These are phyloP conservation scores for Epichloe hybrida DNA, from an alignment of 2,329 filamentous ascomycete genomes.

Conservation along the genomic window DNA sequence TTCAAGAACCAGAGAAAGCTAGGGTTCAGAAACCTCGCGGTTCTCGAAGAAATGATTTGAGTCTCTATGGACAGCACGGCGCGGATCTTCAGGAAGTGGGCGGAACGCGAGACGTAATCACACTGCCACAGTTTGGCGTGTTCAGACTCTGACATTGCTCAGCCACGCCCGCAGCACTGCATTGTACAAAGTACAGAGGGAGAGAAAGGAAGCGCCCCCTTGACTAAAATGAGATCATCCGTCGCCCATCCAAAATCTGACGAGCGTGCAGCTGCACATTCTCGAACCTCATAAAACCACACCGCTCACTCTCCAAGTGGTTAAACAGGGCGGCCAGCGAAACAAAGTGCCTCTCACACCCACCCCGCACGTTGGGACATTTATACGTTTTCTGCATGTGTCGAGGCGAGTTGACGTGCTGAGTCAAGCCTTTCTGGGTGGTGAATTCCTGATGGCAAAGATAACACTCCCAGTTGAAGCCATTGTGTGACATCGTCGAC, in stretches of 20 bases:
- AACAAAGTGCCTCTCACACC: constrained; percentile 24
- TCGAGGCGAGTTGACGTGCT: constrained; percentile 38
- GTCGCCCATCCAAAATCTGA: neutral
- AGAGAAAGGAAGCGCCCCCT: no score
- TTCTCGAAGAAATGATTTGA: constrained; percentile 19
- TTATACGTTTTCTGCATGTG: constrained; percentile 25
- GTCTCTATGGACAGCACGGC: constrained; percentile 16
- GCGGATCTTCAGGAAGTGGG: neutral
- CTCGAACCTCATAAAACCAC: constrained; percentile 24
- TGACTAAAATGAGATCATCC: constrained; percentile 3
- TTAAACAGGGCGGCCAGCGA: constrained; percentile 25
- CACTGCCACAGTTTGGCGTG: constrained; percentile 20
- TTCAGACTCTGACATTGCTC: constrained; percentile 6
- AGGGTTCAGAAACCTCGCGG: constrained; percentile 20
- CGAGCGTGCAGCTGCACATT: constrained; percentile 16
- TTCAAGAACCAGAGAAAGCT: constrained; percentile 19
- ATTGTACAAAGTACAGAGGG: no score
- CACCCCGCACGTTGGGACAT: constrained; percentile 19
- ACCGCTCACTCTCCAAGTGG: constrained; percentile 31
- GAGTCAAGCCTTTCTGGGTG: constrained; percentile 22
- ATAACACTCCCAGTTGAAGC: constrained; percentile 12
- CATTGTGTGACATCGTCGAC: constrained; percentile 29
- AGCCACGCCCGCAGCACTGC: no score
- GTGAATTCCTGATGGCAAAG: constrained; percentile 34
- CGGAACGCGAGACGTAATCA: constrained; percentile 18